Evolutionary conservation across 345 rosid species (phyloP), one percentile per base, ranked within the genome.

Genomic region (Ceriops tagal): DNA sequence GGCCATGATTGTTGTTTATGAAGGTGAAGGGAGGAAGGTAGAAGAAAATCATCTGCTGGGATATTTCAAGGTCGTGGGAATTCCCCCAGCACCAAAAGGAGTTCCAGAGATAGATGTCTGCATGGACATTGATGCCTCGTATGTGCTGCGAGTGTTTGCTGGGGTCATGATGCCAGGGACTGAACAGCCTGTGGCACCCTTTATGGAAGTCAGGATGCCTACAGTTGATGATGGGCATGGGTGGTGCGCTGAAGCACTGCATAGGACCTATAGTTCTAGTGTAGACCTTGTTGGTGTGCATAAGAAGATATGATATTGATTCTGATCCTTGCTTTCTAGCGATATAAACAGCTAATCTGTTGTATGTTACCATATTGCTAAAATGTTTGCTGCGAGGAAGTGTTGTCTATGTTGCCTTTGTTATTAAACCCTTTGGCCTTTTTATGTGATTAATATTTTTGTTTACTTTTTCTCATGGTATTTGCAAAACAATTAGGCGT

Each of bases 151-250:
- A 59, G 92, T 87, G 70, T 70, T 88, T 59, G 92, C 86, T 9
- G 93, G 91, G 34, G 89, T 87, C 10, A 53, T 81, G 62, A 70
- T 93, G 78, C 92, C 95, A 0, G 92, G 92, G 8, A 69, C 66
- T 8, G 84, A 75, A 21, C 88, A 72, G 63, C 95, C 91, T 0
- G 87, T 76, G 22, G 80, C 80, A 72, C 95, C 97, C 7, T 78
- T 88, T 21, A 81, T 93, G 81, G 97, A 89, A 60, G 92, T 91
- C 59, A 83, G 96, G 82, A 83, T 93, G 98, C 98, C 97, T 0
- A 89, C 89, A 2, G 88, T 91, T 61, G 97, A 91, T 61, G 92
- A 87, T 61, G 95, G 97, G 37, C 95, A 91, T 62, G 95, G 92
- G 39, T 91, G 96, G 96, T 88, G 91, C 37, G 87, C 86, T 1